Evolutionary conservation across 805 yeast species (phyloP).

Genomic region (Sugiyamaella floridensis): DNA sequence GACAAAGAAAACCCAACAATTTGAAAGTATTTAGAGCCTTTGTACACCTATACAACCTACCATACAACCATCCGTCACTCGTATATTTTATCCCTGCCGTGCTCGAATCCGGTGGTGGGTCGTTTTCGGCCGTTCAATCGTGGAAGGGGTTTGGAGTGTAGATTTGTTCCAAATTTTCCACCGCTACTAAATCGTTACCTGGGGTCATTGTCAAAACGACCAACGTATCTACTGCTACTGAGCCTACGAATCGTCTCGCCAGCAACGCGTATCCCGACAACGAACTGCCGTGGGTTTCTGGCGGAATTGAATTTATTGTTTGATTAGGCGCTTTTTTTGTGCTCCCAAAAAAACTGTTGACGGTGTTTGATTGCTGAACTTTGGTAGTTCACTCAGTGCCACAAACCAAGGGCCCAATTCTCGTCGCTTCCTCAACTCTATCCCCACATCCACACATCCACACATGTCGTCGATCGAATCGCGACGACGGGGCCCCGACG

Average conservation of each 20-base stretch:
- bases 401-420: background rate
- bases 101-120: background rate
- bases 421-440: background rate
- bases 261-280: background rate
- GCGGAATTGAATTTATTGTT: background rate
- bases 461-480: constrained; percentile 8
- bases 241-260: background rate
- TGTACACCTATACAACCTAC: too few relatives aligned
- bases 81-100: background rate
- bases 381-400: background rate
- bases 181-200: background rate
- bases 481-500: constrained; percentile 4
- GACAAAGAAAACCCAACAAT: too few relatives aligned
- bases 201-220: background rate
- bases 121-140: background rate
- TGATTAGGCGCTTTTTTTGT: background rate
- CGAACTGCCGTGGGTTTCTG: background rate
- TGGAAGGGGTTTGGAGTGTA: background rate
- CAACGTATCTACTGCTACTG: background rate
- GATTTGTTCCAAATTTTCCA: background rate
- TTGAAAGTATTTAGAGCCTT: too few relatives aligned
- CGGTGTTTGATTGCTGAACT: background rate
- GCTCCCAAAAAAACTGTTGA: background rate
- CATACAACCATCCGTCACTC: too few relatives aligned
- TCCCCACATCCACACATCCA: background rate